These are phyloP conservation scores for Achaetomiella virescens DNA, from an alignment of 495 filamentous ascomycete genomes.

Conservation along the genomic window DNA sequence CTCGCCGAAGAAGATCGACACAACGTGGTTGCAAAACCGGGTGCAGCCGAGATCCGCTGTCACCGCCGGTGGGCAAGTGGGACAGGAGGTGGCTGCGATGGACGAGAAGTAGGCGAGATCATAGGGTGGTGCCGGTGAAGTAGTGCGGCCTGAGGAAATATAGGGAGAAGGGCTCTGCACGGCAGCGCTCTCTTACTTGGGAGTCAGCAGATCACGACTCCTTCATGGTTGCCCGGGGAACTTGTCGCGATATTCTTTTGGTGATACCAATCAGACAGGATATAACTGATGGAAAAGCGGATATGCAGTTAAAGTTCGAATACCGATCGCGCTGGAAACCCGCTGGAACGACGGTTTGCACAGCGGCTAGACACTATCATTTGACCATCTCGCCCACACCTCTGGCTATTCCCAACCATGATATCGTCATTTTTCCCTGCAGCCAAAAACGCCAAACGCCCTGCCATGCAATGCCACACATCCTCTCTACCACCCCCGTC, in stretches of 20 bases:
- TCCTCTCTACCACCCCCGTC: conserved; percentile 33
- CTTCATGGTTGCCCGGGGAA: too few species aligned
- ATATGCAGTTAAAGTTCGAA: too few species aligned
- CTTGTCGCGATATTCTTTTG: too few species aligned
- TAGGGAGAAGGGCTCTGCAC: too few species aligned
- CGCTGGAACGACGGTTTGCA: too few species aligned
- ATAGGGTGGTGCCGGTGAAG: background rate
- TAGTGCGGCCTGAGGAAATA: too few species aligned
- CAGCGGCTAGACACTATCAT: too few species aligned
- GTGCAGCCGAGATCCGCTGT: conserved; percentile 10
- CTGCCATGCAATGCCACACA: conserved; percentile 5
- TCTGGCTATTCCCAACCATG: background rate
- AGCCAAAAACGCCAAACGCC: conserved; percentile 7
- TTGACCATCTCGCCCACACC: background rate
- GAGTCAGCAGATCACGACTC: too few species aligned
- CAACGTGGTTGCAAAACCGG: conserved; percentile 5
- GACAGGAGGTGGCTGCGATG: conserved; percentile 42
- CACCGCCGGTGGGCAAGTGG: conserved; percentile 38
- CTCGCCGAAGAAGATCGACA: conserved; percentile 27
- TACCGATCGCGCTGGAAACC: too few species aligned
- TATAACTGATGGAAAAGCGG: too few species aligned
- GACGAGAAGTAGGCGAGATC: conserved; percentile 19
- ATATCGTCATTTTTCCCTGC: background rate
- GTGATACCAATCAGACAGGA: too few species aligned
- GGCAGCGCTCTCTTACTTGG: too few species aligned